Percentiles rank a stretch among this genome's conserved stretches.
Conservation (phyloP, 305 asterid species). For the Ilex paraguariensis region DNA sequence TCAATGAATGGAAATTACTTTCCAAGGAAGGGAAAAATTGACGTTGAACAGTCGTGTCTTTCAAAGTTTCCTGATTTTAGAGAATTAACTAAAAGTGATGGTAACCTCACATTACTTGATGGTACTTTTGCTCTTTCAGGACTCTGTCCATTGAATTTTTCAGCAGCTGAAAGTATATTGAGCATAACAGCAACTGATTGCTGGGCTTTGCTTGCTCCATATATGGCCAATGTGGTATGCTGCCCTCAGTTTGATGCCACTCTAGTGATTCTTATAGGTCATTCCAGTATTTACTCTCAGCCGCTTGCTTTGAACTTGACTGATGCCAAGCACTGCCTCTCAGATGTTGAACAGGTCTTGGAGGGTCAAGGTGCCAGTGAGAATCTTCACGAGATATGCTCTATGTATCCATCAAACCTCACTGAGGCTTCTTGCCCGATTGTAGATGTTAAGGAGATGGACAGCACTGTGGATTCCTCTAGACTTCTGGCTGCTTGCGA, state of each 20-base stretch:
- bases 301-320: slow-evolving; percentile 17
- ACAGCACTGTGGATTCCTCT: slow-evolving; percentile 17
- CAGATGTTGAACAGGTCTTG: slow-evolving; percentile 29
- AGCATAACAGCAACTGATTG: slow-evolving; percentile 29
- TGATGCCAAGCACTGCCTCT: slow-evolving; percentile 29
- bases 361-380: slow-evolving; percentile 26
- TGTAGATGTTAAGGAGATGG: slow-evolving; percentile 13
- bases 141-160: slow-evolving; percentile 22
- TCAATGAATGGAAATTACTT: too few relatives aligned
- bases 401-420: slow-evolving; percentile 20
- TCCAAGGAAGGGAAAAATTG: too few relatives aligned
- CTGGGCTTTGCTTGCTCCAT: slow-evolving; percentile 35
- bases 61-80: neutral
- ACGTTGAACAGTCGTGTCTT: too few relatives aligned
- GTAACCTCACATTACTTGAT: neutral
- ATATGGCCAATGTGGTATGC: slow-evolving; percentile 29
- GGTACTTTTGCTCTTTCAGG: slow-evolving; percentile 16
- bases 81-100: neutral
- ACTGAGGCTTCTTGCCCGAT: slow-evolving; percentile 25
- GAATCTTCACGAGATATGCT: slow-evolving; percentile 26
- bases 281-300: slow-evolving; percentile 18
- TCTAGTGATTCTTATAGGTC: slow-evolving; percentile 26
- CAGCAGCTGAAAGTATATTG: slow-evolving; percentile 20
- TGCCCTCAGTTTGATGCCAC: slow-evolving; percentile 34
- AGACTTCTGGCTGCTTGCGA: slow-evolving; percentile 20